Evolutionary conservation across 345 rosid genomes (phyloP), one percentile per base, ranked within the genome.

Genomic region (Euphorbia lathyris): DNA sequence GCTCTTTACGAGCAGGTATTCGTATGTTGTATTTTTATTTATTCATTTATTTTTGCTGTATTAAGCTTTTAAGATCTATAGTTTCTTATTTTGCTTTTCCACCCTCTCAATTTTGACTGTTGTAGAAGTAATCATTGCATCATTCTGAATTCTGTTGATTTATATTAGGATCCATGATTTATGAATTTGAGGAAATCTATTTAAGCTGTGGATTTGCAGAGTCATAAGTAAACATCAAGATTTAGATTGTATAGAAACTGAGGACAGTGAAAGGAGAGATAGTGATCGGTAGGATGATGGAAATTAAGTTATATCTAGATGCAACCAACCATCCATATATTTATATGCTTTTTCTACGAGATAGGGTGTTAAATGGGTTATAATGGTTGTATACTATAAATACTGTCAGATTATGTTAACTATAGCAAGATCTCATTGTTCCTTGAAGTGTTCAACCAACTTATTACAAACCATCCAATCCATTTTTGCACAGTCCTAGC

Each of bases 1-100:
- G 89, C 86, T 63, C 82, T 94, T 60, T 94, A 91, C 61, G 65
- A 69, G 65, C 95, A 89, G 96, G 97, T 94, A 78, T 9, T 60
- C 40, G 36, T 32, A 43, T 2, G 23, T 50, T 57, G 30, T 17
- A 32, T 36, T 38, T 51, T 40, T n/a, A n/a, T n/a, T n/a, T n/a
- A n/a, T n/a, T n/a, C n/a, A n/a, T n/a, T n/a, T n/a, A n/a, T 20
- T 58, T 20, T 29, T 42, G 6, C 48, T 53, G 32, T 38, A 58
- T 25, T 29, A 10, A 20, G 13, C 40, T 32, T n/a, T 25, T 32
- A 20, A 9, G 0, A 42, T 59, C 52, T 10, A 30, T 43, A 26
- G n/a, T 32, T 58, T 67, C 14, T 60, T 11, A 47, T 58, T 69
- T 57, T 48, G 36, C 58, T 67, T n/a, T n/a, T n/a, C n/a, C n/a